Percentiles rank a stretch among this genome's conserved stretches.
These are phyloP conservation scores for Tetrapisispora phaffii DNA, from an alignment of 805 yeast genomes.

Conservation along the genomic window DNA sequence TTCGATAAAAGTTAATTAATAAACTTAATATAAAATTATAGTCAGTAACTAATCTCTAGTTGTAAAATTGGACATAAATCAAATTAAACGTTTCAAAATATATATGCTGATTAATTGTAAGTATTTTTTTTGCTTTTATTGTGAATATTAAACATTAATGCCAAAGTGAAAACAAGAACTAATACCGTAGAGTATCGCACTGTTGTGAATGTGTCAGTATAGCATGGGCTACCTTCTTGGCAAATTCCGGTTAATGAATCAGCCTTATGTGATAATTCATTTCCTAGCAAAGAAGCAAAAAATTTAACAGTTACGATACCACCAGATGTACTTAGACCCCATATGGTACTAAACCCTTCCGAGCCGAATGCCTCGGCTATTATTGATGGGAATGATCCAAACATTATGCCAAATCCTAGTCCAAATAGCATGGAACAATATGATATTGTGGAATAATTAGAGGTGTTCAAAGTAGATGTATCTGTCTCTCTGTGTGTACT, in stretches of 20 bases:
- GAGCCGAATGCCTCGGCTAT: constrained; percentile 68
- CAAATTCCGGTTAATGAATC: constrained; percentile 36
- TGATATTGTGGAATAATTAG: constrained; percentile 27
- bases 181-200: neutral
- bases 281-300: constrained; percentile 48
- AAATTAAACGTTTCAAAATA: neutral
- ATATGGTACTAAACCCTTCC: constrained; percentile 55
- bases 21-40: neutral
- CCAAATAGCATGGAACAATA: constrained; percentile 50
- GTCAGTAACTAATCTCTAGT: too few relatives aligned
- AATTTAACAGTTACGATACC: constrained; percentile 47
- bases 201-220: constrained; percentile 32
- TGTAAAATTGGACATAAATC: too few relatives aligned
- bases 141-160: neutral
- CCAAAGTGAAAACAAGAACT: neutral
- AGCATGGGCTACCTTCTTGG: constrained; percentile 37
- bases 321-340: constrained; percentile 71
- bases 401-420: constrained; percentile 55
- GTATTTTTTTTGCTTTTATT: neutral
- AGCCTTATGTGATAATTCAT: constrained; percentile 39
- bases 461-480: neutral
- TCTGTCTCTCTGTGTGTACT: constrained; percentile 1
- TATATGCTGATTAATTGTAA: neutral
- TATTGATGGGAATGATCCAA: constrained; percentile 70
- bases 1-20: neutral